Conservation (phyloP, 75 land plant species). For the Gnetum montanum region DNA sequence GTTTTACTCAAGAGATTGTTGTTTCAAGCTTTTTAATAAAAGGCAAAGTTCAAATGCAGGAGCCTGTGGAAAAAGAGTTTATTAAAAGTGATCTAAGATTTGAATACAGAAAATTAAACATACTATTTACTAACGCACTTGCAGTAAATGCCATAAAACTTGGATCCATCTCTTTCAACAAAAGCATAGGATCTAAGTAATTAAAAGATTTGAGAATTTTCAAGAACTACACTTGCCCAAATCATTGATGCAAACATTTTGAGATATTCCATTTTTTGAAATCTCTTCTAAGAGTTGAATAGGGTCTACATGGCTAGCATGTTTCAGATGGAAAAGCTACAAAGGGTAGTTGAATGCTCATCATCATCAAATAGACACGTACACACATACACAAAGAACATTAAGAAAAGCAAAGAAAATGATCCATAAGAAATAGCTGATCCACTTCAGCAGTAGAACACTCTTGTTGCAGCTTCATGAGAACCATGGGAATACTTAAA, state of each 20-base stretch:
- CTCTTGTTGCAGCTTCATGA: slow-evolving; percentile 82
- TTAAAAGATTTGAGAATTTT: not conserved
- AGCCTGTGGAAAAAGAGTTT: slow-evolving; percentile 43
- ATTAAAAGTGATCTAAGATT: not conserved
- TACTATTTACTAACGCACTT: not conserved
- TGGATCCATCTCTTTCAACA: not conserved
- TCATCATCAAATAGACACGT: not conserved
- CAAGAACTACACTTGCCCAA: slow-evolving; percentile 43
- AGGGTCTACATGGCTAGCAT: slow-evolving; percentile 74
- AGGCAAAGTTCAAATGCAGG: slow-evolving; percentile 97
- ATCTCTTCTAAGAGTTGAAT: slow-evolving; percentile 58
- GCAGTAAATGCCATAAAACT: too few species aligned
- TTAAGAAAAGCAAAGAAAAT: too few species aligned
- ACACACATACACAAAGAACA: not conserved
- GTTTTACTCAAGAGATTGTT: slow-evolving; percentile 61
- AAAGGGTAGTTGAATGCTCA: too few species aligned
- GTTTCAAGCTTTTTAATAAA: slow-evolving; percentile 69
- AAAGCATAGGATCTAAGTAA: not conserved
- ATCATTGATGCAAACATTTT: slow-evolving; percentile 88
- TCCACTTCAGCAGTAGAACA: slow-evolving; percentile 94
- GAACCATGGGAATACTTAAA: slow-evolving; percentile 76
- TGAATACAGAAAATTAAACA: not conserved
- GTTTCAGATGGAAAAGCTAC: slow-evolving; percentile 64
- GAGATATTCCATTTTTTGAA: slow-evolving; percentile 62
- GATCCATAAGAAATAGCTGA: too few species aligned